These are phyloP conservation scores for Ophiostoma sp. DNA, from an alignment of 2,329 filamentous ascomycete genomes.

Conservation along the genomic window DNA sequence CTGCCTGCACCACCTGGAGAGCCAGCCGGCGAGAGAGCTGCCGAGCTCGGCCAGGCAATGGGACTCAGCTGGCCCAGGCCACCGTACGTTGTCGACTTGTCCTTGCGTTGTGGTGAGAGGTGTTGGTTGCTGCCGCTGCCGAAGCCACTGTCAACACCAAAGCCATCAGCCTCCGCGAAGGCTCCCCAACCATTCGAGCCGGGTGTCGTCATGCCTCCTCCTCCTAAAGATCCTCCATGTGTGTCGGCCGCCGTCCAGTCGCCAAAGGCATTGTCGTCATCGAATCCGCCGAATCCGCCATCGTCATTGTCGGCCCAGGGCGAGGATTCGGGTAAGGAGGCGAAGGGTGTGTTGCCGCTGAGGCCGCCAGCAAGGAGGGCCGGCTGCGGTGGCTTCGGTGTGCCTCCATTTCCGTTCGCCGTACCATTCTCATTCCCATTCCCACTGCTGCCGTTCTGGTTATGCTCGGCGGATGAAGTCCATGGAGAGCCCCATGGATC, in stretches of 20 bases:
- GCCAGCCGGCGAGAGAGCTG: conserved; percentile 14
- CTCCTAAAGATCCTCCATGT: neutral
- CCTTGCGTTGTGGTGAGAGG: conserved; percentile 38
- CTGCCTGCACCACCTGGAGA: neutral
- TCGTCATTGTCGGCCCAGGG: conserved; percentile 46
- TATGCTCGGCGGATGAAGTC: conserved; percentile 45
- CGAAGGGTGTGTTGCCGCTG: conserved; percentile 34
- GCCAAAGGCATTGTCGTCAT: conserved; percentile 41
- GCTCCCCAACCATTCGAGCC: neutral
- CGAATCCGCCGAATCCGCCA: conserved; percentile 22
- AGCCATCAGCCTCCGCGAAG: neutral
- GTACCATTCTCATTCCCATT: conserved; percentile 14
- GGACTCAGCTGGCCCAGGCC: conserved; percentile 38
- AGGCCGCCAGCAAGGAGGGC: conserved; percentile 43
- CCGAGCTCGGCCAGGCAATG: conserved; percentile 41
- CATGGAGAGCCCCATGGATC: conserved; percentile 65
- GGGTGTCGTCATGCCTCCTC: neutral
- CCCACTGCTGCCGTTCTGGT: conserved; percentile 19
- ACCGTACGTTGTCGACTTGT: conserved; percentile 29
- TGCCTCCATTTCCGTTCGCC: neutral
- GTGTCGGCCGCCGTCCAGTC: conserved; percentile 40
- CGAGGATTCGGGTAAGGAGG: conserved; percentile 34
- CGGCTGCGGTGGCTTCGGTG: conserved; percentile 43
- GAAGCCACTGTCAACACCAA: conserved; percentile 18
- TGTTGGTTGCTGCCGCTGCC: conserved; percentile 21